Conservation (phyloP, 768 basidiomycete genomes). For the Boletus vermiculosoides region DNA sequence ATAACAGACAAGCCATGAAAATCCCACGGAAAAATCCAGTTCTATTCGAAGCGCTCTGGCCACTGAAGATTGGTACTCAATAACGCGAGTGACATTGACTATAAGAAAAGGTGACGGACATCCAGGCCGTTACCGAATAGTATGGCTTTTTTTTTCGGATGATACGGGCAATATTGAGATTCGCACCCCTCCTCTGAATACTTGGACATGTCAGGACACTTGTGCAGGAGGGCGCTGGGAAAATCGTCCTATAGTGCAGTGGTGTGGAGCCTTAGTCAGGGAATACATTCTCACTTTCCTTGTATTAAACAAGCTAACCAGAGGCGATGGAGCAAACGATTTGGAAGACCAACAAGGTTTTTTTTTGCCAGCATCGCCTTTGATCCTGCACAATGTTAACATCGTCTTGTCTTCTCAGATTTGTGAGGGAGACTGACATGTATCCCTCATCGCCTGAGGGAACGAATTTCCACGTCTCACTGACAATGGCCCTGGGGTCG, state of each 20-base stretch:
- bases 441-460: neutral
- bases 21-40: no score
- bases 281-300: neutral
- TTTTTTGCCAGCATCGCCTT: neutral
- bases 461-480: neutral
- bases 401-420: neutral
- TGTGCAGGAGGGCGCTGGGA: no score
- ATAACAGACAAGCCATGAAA: no score
- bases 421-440: neutral
- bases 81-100: no score
- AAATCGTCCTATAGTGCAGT: neutral
- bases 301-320: neutral
- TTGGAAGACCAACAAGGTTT: neutral
- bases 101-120: slow-evolving; percentile 3
- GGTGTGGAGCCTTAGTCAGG: neutral
- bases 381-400: neutral
- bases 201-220: neutral
- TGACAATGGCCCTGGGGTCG: fast-evolving
- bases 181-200: neutral
- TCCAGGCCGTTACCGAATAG: slow-evolving; percentile 1
- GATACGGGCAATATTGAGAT: neutral
- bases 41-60: no score
- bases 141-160: no score
- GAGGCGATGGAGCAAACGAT: neutral
- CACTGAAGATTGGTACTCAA: no score